Evolutionary conservation across 1,284 basidiomycete genomes (phyloP), one percentile per base, ranked within the genome.

Genomic region (Cystobasidium sp.): DNA sequence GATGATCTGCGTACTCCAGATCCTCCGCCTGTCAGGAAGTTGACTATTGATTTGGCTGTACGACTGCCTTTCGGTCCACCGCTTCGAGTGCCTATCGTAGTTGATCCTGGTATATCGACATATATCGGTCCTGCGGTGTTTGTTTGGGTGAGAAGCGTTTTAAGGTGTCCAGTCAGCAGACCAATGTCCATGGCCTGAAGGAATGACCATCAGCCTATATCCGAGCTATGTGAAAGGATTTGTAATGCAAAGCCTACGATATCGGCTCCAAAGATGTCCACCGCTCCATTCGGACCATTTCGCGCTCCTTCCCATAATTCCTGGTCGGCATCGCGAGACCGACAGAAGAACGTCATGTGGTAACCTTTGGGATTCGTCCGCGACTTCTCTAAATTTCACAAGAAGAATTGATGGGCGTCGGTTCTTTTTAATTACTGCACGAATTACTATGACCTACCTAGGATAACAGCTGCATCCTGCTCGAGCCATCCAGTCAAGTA

Each of bases 401-500:
- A 16, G n/a, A 4, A 20, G 3, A 41, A 41, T 20, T 46, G 49
- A 52, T 10, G 16, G 7, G 22, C 37, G 8, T 20, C 55, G 55
- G 55, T 9, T 53, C 8, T 41, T 39, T 7, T 9, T 9, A 9
- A 1, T 7, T 12, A 22, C 9, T 16, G 39, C 52, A 44, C 10
- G 31, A 31, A 3, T 49, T 20, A 20, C 8, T n/a, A 9, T 1
- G 41, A 80, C 86, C 68, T 76, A 91, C 92, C 89, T 49, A 97
- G 84, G 44, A 98, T 86, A 37, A 97, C 85, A 0, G 92, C 94
- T 14, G 94, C 88, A 76, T 97, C 91, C 0, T 94, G 92, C 82
- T 98, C 96, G 76, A 94, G 89, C 80, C 97, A 97, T 6, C 97
- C 96, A 0, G 95, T 95, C 12, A 97, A 85, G 81, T 97, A 97